Base-by-base conservation (phyloP, 2,329 filamentous ascomycete genomes). In the Stemphylium beticola region DNA sequence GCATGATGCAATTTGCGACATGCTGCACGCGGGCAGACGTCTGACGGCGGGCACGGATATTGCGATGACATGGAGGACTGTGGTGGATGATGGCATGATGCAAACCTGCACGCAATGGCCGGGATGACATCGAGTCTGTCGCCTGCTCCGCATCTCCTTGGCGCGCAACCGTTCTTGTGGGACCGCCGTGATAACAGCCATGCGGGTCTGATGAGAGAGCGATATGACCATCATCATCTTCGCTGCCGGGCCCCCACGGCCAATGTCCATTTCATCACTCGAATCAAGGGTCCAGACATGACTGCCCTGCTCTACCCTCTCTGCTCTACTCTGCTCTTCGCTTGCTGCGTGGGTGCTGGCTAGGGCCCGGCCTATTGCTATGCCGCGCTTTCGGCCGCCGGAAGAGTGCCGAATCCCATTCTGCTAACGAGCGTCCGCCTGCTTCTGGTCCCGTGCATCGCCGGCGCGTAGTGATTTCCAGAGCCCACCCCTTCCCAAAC, bases 221-320 rank as follows among this genome's bases (percentile, higher is more conserved):
- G 66, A 70, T 71, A 72, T 73, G 69, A 73, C 67, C 62, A 68
- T 58, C 24, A 52, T 57, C 49, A 62, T 64, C 40, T 36, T 51
- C 49, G 41, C 54, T 48, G 38, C 18, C 29, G n/a, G n/a, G 41
- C 29, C 11, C 41, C 65, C 62, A 67, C 66, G 57, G 56, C 60
- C 48, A 51, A 14, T 17, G 34, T 43, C 32, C 18, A 11, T n/a
- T 36, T 14, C 40, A 29, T 29, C 26, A 29, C 26, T 29, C 26
- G 26, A 8, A 11, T 11, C 26, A 29, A 29, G 26, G 26, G 9
- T 24, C 22, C 22, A 24, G 22, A 24, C 22, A 24, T 24, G 4
- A 4, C 3, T 6, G 6, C 24, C 4, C 24, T 7, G 2, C 4
- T 4, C 2, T 7, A 29, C 4, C 26, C 8, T 11, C 26, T 29